Evolutionary conservation across 2,329 filamentous ascomycete species (phyloP).

Genomic region (Fonsecaea pedrosoi): DNA sequence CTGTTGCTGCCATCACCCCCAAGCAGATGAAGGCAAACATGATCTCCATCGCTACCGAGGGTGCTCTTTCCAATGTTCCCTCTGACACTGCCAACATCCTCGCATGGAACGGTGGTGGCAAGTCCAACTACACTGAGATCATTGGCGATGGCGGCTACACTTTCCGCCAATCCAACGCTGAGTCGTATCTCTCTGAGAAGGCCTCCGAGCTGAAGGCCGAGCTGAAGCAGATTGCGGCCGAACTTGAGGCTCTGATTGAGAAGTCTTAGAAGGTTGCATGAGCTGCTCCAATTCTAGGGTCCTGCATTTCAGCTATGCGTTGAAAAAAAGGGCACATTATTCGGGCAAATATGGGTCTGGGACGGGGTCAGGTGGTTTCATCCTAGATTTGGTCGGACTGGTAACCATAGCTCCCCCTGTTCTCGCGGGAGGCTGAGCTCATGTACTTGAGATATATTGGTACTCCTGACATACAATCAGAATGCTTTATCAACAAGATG

Average conservation of each 20-base stretch:
- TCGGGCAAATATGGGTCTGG: slow-evolving; percentile 5
- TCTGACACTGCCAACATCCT: slow-evolving; percentile 89
- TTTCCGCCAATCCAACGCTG: slow-evolving; percentile 44
- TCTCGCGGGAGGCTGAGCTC: slow-evolving; percentile 11
- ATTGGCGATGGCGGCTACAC: slow-evolving; percentile 74
- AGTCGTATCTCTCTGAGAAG: slow-evolving; percentile 54
- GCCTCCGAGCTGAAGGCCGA: slow-evolving; percentile 54
- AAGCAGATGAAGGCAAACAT: slow-evolving; percentile 92
- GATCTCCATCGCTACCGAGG: slow-evolving; percentile 80
- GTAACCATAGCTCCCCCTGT: slow-evolving; percentile 10
- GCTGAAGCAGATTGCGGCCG: slow-evolving; percentile 36
- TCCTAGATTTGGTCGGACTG: slow-evolving; percentile 15
- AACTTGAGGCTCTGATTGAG: slow-evolving; percentile 37
- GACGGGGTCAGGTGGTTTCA: slow-evolving; percentile 7
- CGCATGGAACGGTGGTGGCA: slow-evolving; percentile 98
- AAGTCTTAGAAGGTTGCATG: slow-evolving; percentile 24
- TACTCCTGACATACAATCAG: slow-evolving; percentile 14
- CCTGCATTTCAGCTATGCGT: slow-evolving; percentile 7
- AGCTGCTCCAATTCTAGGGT: background rate
- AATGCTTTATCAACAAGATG: slow-evolving; percentile 5
- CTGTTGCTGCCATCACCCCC: slow-evolving; percentile 86
- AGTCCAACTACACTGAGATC: slow-evolving; percentile 87
- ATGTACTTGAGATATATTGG: slow-evolving; percentile 15
- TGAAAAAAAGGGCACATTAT: slow-evolving; percentile 1
- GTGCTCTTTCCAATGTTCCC: slow-evolving; percentile 80